Base-by-base conservation (phyloP, 352 stramenopile species). In the Aphanomyces euteiches region DNA sequence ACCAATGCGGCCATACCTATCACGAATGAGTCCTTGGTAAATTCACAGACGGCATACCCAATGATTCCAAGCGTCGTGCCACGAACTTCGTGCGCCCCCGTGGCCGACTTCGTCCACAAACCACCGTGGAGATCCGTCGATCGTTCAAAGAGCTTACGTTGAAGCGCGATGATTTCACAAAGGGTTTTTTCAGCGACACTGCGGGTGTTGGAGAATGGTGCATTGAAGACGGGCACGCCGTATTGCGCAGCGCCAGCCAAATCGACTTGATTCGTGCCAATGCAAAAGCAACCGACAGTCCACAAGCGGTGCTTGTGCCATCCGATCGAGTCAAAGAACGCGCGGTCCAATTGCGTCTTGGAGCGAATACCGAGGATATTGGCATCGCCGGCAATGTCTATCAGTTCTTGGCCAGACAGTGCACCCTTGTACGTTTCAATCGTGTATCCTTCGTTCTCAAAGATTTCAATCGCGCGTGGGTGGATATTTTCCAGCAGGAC, bases 401-500 rank as follows among this genome's bases (percentile, higher is more conserved):
- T 79, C n/a, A 93, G 84, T 71, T 93, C 83, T 21, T 87, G 78
- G 19, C 85, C 85, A 7, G 83, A 90, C 7, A 93, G 72, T 47
- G 85, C 85, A 38, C 75, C 79, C 75, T 91, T 93, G 78, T 93
- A 78, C 21, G 84, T 88, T 74, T 93, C 85, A 7, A 93, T 80
- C 10, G 73, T 79, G 76, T 90, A 93, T 3, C 84, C 84, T 74
- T 93, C 83, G 39, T 80, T 82, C 76, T 90, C 78, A 72, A 93
- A 93, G 7, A 91, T 84, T 43, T 90, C 68, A 13, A 87, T 81
- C 36, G 85, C 83, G 15, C 82, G 82, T 56, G 85, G 85, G 74
- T 93, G 85, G 76, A 93, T 93, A 67, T 93, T 93, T 66, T 93
- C 85, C 54, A 93, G 72, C 50, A 93, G 76, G 45, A 93, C 85